Evolutionary conservation across 371 early-diverging fungal genomes (phyloP).

Genomic region (Mortierella sp.): DNA sequence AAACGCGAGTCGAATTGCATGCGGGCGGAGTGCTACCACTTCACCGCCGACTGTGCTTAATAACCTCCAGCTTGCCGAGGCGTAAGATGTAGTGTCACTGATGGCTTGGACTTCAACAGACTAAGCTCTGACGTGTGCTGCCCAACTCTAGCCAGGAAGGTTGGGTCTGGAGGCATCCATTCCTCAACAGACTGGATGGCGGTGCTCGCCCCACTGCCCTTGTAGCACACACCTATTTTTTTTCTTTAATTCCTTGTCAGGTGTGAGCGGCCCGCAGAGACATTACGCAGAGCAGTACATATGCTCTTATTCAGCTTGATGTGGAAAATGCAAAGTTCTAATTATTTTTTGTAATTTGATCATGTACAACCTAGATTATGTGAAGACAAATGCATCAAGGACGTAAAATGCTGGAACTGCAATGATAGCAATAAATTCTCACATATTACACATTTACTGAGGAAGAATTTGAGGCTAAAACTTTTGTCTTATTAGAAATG

Average conservation of each 20-base stretch:
- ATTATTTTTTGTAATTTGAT: too few relatives aligned
- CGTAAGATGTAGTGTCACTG: too few relatives aligned
- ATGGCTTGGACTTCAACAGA: constrained; percentile 39
- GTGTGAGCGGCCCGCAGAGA: constrained; percentile 37
- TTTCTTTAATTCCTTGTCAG: constrained; percentile 14
- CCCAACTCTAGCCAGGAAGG: constrained; percentile 46
- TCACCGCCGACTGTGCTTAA: constrained; percentile 46
- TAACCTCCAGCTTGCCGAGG: constrained; percentile 39
- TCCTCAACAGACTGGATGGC: constrained; percentile 45
- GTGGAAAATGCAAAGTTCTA: too few relatives aligned
- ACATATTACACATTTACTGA: too few relatives aligned
- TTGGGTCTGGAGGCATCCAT: constrained; percentile 43
- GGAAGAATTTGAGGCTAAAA: too few relatives aligned
- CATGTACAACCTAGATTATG: too few relatives aligned
- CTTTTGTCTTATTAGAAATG: too few relatives aligned
- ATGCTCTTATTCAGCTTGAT: too few relatives aligned
- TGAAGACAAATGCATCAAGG: too few relatives aligned
- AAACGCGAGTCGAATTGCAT: constrained; percentile 52
- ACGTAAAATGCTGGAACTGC: too few relatives aligned
- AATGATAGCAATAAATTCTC: too few relatives aligned
- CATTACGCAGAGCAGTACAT: constrained; percentile 29
- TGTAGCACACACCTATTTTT: constrained; percentile 36
- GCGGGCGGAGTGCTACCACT: constrained; percentile 46
- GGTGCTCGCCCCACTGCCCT: constrained; percentile 37
- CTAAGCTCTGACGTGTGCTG: constrained; percentile 27